These are phyloP conservation scores for Colletotrichum lupini DNA, from an alignment of 2,329 filamentous ascomycete species.

Conservation along the genomic window DNA sequence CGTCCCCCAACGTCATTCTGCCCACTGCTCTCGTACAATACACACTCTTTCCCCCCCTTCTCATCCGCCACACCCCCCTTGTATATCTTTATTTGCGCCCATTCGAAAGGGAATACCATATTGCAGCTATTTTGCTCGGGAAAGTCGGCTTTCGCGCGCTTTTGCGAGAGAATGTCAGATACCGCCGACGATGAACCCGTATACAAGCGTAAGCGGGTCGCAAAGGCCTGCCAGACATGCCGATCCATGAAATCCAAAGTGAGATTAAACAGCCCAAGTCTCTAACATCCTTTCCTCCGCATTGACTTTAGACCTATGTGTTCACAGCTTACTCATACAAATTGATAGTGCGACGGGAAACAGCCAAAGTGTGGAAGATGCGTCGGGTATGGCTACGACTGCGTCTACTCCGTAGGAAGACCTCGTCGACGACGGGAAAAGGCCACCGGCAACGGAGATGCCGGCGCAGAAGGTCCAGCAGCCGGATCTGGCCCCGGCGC, in stretches of 20 bases:
- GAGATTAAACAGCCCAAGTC: not conserved
- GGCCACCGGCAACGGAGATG: not conserved
- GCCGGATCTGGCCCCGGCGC: too few relatives aligned
- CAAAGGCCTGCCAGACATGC: constrained; percentile 41
- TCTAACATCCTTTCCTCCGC: not conserved
- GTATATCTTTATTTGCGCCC: not conserved
- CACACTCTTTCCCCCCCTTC: not conserved
- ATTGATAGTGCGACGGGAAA: constrained; percentile 35
- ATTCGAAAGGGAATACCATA: not conserved
- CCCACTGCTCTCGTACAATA: not conserved
- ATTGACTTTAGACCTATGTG: not conserved
- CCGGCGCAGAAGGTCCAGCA: too few relatives aligned
- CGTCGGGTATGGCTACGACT: constrained; percentile 39
- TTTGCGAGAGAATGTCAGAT: not conserved
- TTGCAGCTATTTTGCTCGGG: not conserved
- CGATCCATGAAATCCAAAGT: constrained; percentile 42
- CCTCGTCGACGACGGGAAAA: not conserved
- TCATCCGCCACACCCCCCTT: not conserved
- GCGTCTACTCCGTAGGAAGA: constrained; percentile 31
- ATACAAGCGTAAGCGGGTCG: constrained; percentile 37
- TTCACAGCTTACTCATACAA: not conserved
- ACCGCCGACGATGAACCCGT: not conserved
- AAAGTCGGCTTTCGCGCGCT: not conserved
- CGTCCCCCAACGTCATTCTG: not conserved
- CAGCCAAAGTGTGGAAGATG: constrained; percentile 40